These are phyloP conservation scores for Rhodomyrtus psidioides DNA, from an alignment of 441 rosid species.

Conservation along the genomic window DNA sequence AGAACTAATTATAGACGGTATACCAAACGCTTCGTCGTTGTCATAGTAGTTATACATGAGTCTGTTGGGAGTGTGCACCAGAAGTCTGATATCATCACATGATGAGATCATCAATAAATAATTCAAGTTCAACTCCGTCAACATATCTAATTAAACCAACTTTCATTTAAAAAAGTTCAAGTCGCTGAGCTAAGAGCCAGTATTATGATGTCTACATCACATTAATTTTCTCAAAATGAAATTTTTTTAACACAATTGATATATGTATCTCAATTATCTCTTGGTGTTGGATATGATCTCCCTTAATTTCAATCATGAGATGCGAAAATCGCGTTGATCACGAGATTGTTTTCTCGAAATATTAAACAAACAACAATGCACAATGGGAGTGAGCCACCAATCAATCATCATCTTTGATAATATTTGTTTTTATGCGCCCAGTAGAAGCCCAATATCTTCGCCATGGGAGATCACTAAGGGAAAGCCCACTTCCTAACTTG, in stretches of 20 bases:
- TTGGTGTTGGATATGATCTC: too few relatives aligned
- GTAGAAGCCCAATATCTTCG: too few relatives aligned
- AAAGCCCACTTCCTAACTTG: accelerated
- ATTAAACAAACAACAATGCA: too few relatives aligned
- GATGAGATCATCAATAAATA: background rate
- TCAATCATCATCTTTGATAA: too few relatives aligned
- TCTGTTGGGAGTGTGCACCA: accelerated
- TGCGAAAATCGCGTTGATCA: too few relatives aligned
- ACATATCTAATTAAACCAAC: background rate
- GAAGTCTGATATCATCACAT: background rate
- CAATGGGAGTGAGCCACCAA: too few relatives aligned
- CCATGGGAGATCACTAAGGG: too few relatives aligned
- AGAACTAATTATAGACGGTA: background rate
- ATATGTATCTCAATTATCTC: too few relatives aligned
- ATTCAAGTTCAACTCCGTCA: background rate
- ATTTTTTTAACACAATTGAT: background rate
- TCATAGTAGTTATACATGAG: background rate
- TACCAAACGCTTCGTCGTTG: background rate
- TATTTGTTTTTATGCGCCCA: too few relatives aligned
- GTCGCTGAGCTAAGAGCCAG: accelerated
- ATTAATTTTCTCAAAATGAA: background rate
- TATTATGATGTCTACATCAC: background rate
- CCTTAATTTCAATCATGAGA: too few relatives aligned
- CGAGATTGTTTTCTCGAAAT: too few relatives aligned
- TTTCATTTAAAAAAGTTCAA: background rate